Percentiles rank a stretch among this genome's conserved stretches.
phyloP scores from a whole-genome alignment of 164 flowering plant genomes.

The Vitis riparia region DNA sequence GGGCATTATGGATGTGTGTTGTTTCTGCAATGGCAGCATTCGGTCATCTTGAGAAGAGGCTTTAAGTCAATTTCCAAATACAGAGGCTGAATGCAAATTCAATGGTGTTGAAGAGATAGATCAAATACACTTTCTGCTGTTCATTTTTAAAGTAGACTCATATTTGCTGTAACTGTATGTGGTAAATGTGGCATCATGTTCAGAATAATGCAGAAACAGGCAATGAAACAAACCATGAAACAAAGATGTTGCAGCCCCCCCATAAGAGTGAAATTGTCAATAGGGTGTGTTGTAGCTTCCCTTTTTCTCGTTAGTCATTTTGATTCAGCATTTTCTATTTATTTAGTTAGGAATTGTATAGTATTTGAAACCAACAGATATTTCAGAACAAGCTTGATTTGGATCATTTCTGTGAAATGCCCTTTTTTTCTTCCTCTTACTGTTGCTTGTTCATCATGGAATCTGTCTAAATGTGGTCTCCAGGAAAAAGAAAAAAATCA shows the following conservation, averaged over 20 bases:
- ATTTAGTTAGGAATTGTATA: background rate
- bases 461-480: too few relatives aligned
- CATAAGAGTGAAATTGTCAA: background rate
- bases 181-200: background rate
- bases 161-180: background rate
- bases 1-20: background rate
- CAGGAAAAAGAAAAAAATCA: too few relatives aligned
- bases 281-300: background rate
- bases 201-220: conserved; percentile 3
- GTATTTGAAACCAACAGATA: background rate
- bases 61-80: background rate
- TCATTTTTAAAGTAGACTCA: background rate
- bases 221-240: background rate
- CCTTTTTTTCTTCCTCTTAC: too few relatives aligned
- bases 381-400: too few relatives aligned
- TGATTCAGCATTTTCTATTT: background rate
- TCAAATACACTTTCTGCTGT: background rate
- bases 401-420: too few relatives aligned
- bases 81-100: background rate
- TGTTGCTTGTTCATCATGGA: too few relatives aligned
- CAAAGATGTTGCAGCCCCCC: background rate
- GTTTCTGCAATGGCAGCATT: background rate
- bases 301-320: background rate
- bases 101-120: background rate
- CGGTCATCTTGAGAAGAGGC: background rate